phyloP scores from a whole-genome alignment of 768 basidiomycete species.

The Boletus subcaerulescens region DNA sequence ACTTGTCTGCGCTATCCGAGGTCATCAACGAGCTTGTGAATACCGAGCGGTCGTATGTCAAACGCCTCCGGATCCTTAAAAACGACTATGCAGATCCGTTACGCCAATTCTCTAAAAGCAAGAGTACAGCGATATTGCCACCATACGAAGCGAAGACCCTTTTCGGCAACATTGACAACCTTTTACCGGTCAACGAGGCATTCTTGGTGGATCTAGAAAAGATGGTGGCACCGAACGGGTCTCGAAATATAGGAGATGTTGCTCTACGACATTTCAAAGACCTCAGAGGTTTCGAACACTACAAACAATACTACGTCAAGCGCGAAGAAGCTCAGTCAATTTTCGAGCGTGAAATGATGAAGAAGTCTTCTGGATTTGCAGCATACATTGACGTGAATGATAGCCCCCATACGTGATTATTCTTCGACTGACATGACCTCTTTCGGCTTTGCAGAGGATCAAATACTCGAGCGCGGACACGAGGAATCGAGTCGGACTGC shows the following conservation, averaged over 20 bases:
- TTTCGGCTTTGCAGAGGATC: conserved; percentile 54
- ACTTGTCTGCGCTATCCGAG: conserved; percentile 63
- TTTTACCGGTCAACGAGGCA: conserved; percentile 85
- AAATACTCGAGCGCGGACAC: conserved; percentile 79
- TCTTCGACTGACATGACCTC: conserved; percentile 3
- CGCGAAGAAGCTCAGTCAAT: conserved; percentile 90
- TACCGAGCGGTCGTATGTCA: conserved; percentile 89
- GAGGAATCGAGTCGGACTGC: conserved; percentile 79
- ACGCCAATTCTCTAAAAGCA: conserved; percentile 77
- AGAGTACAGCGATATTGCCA: conserved; percentile 84
- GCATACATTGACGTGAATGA: conserved; percentile 81
- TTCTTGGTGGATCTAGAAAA: conserved; percentile 82
- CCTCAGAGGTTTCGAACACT: conserved; percentile 82
- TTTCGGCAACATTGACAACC: conserved; percentile 90
- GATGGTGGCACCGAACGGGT: conserved; percentile 64
- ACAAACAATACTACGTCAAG: conserved; percentile 87
- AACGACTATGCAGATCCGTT: conserved; percentile 89
- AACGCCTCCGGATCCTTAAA: conserved; percentile 78
- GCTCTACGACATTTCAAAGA: conserved; percentile 85
- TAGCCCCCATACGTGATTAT: conserved; percentile 5
- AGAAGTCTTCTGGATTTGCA: conserved; percentile 76
- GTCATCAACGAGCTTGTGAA: conserved; percentile 83
- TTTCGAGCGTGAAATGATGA: conserved; percentile 79
- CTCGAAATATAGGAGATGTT: conserved; percentile 72
- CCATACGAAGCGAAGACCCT: conserved; percentile 89